These are phyloP conservation scores for Trichoderma sp. DNA, from an alignment of 2,329 filamentous ascomycete species.

Conservation along the genomic window DNA sequence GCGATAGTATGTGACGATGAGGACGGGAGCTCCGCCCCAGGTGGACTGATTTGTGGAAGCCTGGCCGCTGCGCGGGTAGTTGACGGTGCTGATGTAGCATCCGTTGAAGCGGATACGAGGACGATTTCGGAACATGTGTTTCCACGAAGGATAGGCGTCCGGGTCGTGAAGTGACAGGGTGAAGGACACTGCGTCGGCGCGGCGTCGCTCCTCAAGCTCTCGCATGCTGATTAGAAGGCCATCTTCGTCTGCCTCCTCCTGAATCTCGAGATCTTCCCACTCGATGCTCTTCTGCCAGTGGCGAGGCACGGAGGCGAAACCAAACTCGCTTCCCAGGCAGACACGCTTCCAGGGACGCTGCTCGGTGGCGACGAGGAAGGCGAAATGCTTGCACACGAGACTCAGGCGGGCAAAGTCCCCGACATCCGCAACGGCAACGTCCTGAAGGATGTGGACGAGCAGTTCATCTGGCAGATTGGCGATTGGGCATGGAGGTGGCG, in stretches of 20 bases:
- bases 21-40: conserved; percentile 76
- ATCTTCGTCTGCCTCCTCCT: conserved; percentile 39
- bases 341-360: conserved; percentile 84
- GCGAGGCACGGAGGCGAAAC: conserved; percentile 84
- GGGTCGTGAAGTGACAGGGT: conserved; percentile 52
- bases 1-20: conserved; percentile 97
- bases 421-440: conserved; percentile 74
- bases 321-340: conserved; percentile 70
- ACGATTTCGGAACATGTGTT: conserved; percentile 75
- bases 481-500: conserved; percentile 79
- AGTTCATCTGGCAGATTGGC: conserved; percentile 80
- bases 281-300: conserved; percentile 67
- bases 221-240: conserved; percentile 42
- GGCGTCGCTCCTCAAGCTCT: conserved; percentile 43
- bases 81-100: conserved; percentile 94
- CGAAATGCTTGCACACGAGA: conserved; percentile 83
- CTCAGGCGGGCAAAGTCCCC: conserved; percentile 75
- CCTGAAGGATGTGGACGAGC: conserved; percentile 74
- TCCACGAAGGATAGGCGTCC: conserved; percentile 57
- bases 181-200: conserved; percentile 41
- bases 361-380: conserved; percentile 82
- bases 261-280: conserved; percentile 54
- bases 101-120: conserved; percentile 93
- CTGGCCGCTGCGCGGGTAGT: conserved; percentile 85
- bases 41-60: conserved; percentile 70